Evolutionary conservation across 2,329 filamentous ascomycete species (phyloP).

Genomic region (Apiospora hydei): DNA sequence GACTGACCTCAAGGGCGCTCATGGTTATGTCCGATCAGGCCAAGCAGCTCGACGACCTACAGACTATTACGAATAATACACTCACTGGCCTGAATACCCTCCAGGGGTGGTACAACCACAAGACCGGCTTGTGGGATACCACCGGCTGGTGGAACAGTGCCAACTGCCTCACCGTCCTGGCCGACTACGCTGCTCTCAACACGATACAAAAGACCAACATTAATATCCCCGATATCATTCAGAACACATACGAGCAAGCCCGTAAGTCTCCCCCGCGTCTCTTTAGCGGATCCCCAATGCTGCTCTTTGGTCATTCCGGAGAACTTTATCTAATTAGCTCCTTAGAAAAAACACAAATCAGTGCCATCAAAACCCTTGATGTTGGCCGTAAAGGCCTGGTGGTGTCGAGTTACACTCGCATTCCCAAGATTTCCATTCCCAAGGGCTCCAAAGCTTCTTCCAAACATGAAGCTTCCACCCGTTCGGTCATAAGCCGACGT

Average conservation of each 20-base stretch:
- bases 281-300: neutral
- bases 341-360: slow-evolving; percentile 19
- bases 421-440: slow-evolving; percentile 28
- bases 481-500: slow-evolving; percentile 35
- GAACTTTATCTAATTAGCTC: neutral
- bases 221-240: slow-evolving; percentile 39
- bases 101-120: slow-evolving; percentile 60
- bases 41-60: slow-evolving; percentile 31
- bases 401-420: neutral
- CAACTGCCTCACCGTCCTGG: slow-evolving; percentile 63
- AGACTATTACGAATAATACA: slow-evolving; percentile 37
- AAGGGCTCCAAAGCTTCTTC: neutral
- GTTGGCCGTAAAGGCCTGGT: neutral
- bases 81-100: slow-evolving; percentile 45
- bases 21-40: slow-evolving; percentile 42
- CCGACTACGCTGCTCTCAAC: slow-evolving; percentile 44
- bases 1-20: slow-evolving; percentile 40
- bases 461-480: neutral
- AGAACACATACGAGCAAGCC: slow-evolving; percentile 37
- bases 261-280: slow-evolving; percentile 2
- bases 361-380: slow-evolving; percentile 7
- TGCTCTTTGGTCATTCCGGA: neutral
- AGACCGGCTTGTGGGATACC: slow-evolving; percentile 62
- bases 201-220: slow-evolving; percentile 25
- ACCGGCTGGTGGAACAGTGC: slow-evolving; percentile 70